A percentile compares a stretch with the other conserved stretches of the same genome.
Conservation (phyloP, 805 yeast species). For the Blastobotrys parvus region DNA sequence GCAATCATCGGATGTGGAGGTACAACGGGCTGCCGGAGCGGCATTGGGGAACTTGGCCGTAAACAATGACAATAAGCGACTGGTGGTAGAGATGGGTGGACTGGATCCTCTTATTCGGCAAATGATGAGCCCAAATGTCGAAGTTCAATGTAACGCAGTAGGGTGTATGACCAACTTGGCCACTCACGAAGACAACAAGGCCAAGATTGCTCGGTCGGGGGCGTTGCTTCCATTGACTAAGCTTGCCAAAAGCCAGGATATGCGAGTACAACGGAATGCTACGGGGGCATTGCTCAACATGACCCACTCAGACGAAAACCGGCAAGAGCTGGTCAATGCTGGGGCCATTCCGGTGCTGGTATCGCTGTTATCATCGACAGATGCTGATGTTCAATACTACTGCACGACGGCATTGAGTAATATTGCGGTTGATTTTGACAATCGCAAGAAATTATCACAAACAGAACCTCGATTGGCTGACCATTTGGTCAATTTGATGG, state of each 20-base stretch:
- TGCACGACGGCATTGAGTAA: constrained; percentile 96
- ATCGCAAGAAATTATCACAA: constrained; percentile 78
- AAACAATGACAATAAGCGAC: constrained; percentile 83
- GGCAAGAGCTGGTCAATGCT: constrained; percentile 93
- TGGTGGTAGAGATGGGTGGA: constrained; percentile 98
- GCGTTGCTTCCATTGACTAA: constrained; percentile 92
- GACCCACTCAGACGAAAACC: constrained; percentile 96
- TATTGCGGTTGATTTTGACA: constrained; percentile 92
- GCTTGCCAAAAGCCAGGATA: constrained; percentile 87
- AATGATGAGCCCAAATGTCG: constrained; percentile 95
- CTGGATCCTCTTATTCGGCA: constrained; percentile 92
- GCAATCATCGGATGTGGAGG: constrained; percentile 85
- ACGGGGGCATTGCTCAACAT: constrained; percentile 96
- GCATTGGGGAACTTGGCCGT: constrained; percentile 98
- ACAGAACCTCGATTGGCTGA: constrained; percentile 89
- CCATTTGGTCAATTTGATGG: constrained; percentile 85
- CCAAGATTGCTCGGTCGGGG: constrained; percentile 92
- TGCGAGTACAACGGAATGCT: constrained; percentile 96
- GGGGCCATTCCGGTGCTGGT: constrained; percentile 98
- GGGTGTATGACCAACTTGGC: constrained; percentile 98
- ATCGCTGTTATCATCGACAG: constrained; percentile 71
- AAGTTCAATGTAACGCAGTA: constrained; percentile 98
- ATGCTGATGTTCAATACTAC: constrained; percentile 95
- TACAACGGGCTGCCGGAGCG: constrained; percentile 97
- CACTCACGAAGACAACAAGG: constrained; percentile 93